Conservation (phyloP, 192 early-diverging fungal genomes). For the Lobulomyces angularis region DNA sequence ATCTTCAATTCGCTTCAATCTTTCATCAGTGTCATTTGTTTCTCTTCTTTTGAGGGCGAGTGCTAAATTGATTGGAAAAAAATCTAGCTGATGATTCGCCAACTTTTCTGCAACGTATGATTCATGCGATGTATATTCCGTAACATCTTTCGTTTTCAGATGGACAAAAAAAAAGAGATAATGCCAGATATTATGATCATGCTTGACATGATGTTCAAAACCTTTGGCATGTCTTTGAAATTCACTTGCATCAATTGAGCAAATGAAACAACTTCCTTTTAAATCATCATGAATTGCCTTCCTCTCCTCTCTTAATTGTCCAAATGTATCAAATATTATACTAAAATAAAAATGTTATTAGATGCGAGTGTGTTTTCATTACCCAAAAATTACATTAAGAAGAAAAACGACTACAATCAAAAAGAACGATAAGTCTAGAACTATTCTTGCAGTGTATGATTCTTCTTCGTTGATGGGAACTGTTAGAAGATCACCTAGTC, state of each 20-base stretch:
- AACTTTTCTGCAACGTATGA: constrained; percentile 18
- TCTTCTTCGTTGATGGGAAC: constrained; percentile 13
- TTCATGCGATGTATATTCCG: constrained; percentile 26
- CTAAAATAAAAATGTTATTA: constrained; percentile 3
- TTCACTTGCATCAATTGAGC: constrained; percentile 20
- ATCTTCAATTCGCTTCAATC: too few species aligned
- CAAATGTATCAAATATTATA: constrained; percentile 28
- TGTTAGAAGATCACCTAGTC: constrained; percentile 17
- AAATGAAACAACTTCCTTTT: constrained; percentile 16
- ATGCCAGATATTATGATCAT: constrained; percentile 27
- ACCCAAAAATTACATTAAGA: constrained; percentile 25
- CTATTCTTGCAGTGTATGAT: constrained; percentile 15
- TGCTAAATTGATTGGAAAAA: constrained; percentile 23
- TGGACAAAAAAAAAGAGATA: constrained; percentile 26
- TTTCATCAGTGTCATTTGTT: background rate
- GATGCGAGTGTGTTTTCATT: background rate
- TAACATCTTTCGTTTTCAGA: constrained; percentile 18
- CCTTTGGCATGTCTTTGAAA: constrained; percentile 20
- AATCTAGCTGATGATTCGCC: constrained; percentile 12
- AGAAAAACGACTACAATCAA: constrained; percentile 23
- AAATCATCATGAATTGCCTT: constrained; percentile 22
- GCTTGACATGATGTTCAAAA: constrained; percentile 18
- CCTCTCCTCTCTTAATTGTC: constrained; percentile 20
- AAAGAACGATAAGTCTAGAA: constrained; percentile 20
- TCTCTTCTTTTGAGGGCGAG: constrained; percentile 13